These are phyloP conservation scores for Erythrobasidium yunnanense DNA, from an alignment of 768 basidiomycete species.

Conservation along the genomic window DNA sequence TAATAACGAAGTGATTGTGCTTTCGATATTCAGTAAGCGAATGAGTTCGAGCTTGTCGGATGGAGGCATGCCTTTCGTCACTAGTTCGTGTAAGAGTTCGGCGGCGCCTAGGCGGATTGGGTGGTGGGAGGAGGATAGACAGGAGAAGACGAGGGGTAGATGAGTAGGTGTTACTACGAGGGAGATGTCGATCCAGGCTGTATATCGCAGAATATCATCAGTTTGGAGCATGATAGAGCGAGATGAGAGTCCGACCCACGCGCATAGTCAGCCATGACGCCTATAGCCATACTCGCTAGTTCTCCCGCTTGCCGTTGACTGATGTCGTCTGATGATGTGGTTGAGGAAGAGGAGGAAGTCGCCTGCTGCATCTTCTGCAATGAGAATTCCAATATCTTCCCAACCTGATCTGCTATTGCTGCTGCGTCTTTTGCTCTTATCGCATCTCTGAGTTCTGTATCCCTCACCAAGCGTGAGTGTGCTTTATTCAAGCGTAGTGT, in stretches of 20 bases:
- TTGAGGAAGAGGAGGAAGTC: slow-evolving; percentile 42
- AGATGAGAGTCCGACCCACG: slow-evolving; percentile 51
- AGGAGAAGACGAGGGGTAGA: slow-evolving; percentile 67
- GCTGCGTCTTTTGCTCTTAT: slow-evolving; percentile 77
- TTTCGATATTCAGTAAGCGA: slow-evolving; percentile 72
- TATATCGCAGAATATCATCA: slow-evolving; percentile 15
- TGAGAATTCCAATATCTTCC: slow-evolving; percentile 67
- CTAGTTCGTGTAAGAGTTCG: slow-evolving; percentile 65
- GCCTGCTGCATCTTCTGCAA: slow-evolving; percentile 49
- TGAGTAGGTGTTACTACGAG: slow-evolving; percentile 84
- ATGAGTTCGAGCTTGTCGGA: slow-evolving; percentile 74
- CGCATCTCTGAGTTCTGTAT: slow-evolving; percentile 73
- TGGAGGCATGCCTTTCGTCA: slow-evolving; percentile 89
- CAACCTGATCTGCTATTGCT: slow-evolving; percentile 70
- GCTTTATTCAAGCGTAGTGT: slow-evolving; percentile 75
- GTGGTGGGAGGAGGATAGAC: slow-evolving; percentile 49
- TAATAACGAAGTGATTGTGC: slow-evolving; percentile 71
- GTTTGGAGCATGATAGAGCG: neutral
- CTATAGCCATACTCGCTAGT: slow-evolving; percentile 80
- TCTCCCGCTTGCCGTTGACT: slow-evolving; percentile 52
- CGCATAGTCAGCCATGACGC: slow-evolving; percentile 84
- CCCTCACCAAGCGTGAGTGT: slow-evolving; percentile 61
- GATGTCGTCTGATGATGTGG: too few species aligned
- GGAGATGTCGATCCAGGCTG: slow-evolving; percentile 97
- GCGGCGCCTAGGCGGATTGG: slow-evolving; percentile 74